Evolutionary conservation across 805 yeast species (phyloP), one percentile per base, ranked within the genome.

Genomic region (Wickerhamomyces canadensis): DNA sequence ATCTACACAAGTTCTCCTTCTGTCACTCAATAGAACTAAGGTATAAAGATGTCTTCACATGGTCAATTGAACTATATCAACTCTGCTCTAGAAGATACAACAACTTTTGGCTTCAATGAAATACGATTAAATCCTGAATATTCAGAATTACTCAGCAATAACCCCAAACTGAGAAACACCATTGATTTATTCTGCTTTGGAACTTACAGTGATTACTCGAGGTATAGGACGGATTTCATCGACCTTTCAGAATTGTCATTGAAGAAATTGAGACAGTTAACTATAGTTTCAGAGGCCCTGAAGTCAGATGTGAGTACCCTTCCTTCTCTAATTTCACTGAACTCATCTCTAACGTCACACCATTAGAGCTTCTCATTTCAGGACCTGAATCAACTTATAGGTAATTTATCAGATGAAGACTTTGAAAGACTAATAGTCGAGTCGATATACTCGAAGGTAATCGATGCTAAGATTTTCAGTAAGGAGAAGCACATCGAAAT

Each of bases 161-260:
- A 51, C 16, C 35, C 29, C 5, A 13, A 34, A 22, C 38, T 51
- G 12, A 31, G 28, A 21, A 43, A 43, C 33, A 55, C 60, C 1
- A 31, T 54, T 15, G 45, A 47, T 13, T 35, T 55, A 5, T 55
- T 52, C 41, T 38, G 55, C 37, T 55, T 55, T 36, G 60, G 60
- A 1, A 39, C 36, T 8, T 43, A 36, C 14, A 18, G 36, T 2
- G 45, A 53, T 36, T 53, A 51, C 32, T 16, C 18, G 7, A 17
- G 32, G 8, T 28, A 44, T 11, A 25, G 19, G 15, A 33, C 27
- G 1, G 28, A 33, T 12, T 52, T 35, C 36, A 35, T 53, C 5
- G 38, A 40, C 2, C 42, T 54, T 3, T 34, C 42, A 1, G 35
- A 34, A 2, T 10, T 19, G 7, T 48, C 53, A 8, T 9, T 47